Percentiles rank a stretch among this genome's conserved stretches.
Conservation (phyloP, 2,329 filamentous ascomycete species). For the Botrytis aclada region DNA sequence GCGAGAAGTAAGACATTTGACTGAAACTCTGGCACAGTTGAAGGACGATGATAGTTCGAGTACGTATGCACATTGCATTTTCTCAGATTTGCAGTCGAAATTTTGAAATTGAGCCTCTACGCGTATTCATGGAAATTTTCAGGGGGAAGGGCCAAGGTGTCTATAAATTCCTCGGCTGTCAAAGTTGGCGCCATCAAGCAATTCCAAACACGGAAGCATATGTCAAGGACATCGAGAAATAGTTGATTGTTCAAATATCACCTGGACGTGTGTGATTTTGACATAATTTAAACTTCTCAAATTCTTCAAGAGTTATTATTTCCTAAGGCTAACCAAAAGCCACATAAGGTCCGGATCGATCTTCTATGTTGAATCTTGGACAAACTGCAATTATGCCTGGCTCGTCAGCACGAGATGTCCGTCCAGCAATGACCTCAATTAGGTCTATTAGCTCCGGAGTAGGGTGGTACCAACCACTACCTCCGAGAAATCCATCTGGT, state of each 20-base stretch:
- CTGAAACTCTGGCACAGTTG: conserved; percentile 25
- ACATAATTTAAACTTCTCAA: background rate
- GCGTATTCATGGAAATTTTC: background rate
- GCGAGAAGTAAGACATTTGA: conserved; percentile 44
- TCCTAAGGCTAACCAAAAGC: background rate
- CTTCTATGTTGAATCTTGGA: background rate
- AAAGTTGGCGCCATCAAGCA: background rate
- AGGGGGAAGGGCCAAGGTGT: background rate
- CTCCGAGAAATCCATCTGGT: background rate
- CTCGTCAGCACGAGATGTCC: background rate
- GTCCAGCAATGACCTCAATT: background rate
- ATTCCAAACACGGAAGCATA: background rate
- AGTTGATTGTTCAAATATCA: background rate
- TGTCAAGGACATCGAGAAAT: background rate
- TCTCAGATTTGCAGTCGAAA: background rate
- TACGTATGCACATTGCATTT: conserved; percentile 3
- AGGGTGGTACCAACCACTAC: background rate
- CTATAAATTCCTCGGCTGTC: background rate
- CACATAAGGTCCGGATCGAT: conserved; percentile 6
- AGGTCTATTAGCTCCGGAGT: background rate
- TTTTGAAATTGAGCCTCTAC: background rate
- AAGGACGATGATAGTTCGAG: conserved; percentile 21
- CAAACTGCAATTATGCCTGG: background rate
- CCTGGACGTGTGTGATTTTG: background rate
- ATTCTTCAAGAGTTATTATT: background rate